These are phyloP conservation scores for Pythium guiyangense DNA, from an alignment of 352 stramenopile species.

Conservation along the genomic window DNA sequence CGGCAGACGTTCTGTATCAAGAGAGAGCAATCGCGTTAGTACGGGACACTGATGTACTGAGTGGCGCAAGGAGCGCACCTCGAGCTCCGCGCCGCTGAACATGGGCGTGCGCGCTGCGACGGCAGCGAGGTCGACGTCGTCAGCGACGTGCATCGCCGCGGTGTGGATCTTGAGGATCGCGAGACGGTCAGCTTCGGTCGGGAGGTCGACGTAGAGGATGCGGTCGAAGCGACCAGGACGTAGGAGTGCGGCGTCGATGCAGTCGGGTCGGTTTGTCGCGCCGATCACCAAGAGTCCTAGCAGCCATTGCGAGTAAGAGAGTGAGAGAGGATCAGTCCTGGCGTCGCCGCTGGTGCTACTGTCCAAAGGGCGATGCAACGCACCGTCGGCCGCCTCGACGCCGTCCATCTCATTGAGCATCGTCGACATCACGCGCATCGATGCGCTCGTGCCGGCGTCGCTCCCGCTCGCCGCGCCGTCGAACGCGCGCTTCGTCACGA, in stretches of 20 bases:
- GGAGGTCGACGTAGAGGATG: conserved; percentile 94
- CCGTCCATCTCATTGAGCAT: conserved; percentile 98
- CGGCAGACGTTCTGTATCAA: conserved; percentile 74
- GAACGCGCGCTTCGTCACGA: conserved; percentile 81
- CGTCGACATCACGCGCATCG: conserved; percentile 94
- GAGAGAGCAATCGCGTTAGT: conserved; percentile 10
- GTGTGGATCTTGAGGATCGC: conserved; percentile 81
- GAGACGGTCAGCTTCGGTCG: conserved; percentile 44
- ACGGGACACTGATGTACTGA: not conserved
- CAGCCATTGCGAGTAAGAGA: not conserved
- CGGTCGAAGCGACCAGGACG: conserved; percentile 95
- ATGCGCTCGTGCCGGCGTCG: conserved; percentile 49
- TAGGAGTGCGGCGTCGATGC: conserved; percentile 97
- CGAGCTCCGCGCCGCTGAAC: conserved; percentile 86
- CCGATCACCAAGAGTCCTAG: conserved; percentile 93
- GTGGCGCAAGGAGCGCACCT: conserved; percentile 32
- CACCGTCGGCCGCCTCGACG: conserved; percentile 91
- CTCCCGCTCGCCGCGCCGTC: conserved; percentile 24
- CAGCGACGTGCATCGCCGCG: conserved; percentile 46
- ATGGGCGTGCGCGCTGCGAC: conserved; percentile 49
- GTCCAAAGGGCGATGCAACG: not conserved
- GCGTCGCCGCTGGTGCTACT: not conserved
- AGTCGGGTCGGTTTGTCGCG: conserved; percentile 96
- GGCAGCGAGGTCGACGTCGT: conserved; percentile 54
- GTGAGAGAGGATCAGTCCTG: not conserved